Conservation (phyloP, 2,329 filamentous ascomycete genomes). For the Cercospora brassicicola region DNA sequence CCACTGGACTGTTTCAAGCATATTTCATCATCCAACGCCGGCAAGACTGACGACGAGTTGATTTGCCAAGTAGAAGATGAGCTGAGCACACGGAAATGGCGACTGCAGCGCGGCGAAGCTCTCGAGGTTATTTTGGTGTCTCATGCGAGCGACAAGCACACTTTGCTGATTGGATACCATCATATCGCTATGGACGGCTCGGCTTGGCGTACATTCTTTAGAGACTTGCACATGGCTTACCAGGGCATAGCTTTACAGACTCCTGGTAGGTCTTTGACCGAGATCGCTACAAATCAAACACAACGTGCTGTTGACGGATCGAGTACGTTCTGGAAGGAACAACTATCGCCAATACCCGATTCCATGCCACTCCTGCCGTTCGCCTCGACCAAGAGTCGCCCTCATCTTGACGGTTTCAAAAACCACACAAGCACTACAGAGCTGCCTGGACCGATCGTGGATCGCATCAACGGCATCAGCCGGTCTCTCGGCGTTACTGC, state of each 20-base stretch:
- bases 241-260: constrained; percentile 10
- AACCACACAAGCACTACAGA: constrained; percentile 11
- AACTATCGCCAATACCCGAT: constrained; percentile 7
- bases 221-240: constrained; percentile 30
- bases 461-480: constrained; percentile 17
- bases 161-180: constrained; percentile 36
- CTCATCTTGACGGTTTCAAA: constrained; percentile 9
- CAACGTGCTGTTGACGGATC: neutral
- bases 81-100: constrained; percentile 18
- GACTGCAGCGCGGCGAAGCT: constrained; percentile 27
- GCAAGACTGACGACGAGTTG: neutral
- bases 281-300: constrained; percentile 10
- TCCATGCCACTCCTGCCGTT: constrained; percentile 22
- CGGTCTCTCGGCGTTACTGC: constrained; percentile 17
- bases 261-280: constrained; percentile 10
- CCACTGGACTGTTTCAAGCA: constrained; percentile 20
- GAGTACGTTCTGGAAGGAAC: constrained; percentile 14
- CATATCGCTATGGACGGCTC: constrained; percentile 41
- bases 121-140: constrained; percentile 29
- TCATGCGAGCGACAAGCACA: constrained; percentile 16
- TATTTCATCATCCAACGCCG: neutral
- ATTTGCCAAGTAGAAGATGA: neutral
- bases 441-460: constrained; percentile 1
- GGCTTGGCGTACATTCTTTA: constrained; percentile 31
- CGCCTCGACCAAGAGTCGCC: constrained; percentile 16